phyloP scores from a whole-genome alignment of 169 alveolate species.

The Cryptosporidium sp. region DNA sequence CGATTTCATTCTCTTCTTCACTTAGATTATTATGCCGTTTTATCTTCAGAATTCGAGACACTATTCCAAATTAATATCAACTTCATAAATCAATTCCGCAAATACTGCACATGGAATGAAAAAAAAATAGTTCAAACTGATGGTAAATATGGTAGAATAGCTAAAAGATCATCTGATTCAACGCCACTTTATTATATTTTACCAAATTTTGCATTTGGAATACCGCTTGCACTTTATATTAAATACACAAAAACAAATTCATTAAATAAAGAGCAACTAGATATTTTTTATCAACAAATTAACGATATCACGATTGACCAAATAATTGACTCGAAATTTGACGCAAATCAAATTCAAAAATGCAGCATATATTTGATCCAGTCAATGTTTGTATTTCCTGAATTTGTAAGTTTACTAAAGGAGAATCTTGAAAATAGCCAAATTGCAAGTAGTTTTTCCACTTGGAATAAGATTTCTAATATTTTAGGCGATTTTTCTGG shows the following conservation, averaged over 20 bases:
- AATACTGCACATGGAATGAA: conserved; percentile 42
- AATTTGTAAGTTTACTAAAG: conserved; percentile 11
- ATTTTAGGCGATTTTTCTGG: neutral
- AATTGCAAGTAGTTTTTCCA: neutral
- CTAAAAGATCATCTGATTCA: neutral
- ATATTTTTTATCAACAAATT: neutral
- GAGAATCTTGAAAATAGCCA: neutral
- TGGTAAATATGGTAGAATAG: neutral
- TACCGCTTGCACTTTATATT: conserved; percentile 38
- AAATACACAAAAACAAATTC: conserved; percentile 8
- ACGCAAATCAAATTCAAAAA: neutral
- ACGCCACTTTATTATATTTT: conserved; percentile 40
- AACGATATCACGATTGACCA: conserved; percentile 28
- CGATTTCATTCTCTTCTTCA: conserved; percentile 70
- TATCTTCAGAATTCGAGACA: conserved; percentile 32
- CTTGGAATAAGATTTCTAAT: conserved; percentile 7
- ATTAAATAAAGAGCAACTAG: conserved; percentile 7
- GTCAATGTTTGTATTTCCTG: conserved; percentile 58
- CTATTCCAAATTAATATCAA: conserved; percentile 19
- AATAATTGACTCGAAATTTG: conserved; percentile 11
- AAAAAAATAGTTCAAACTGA: neutral
- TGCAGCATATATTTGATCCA: conserved; percentile 54
- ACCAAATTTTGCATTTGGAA: conserved; percentile 70
- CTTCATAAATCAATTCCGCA: conserved; percentile 14
- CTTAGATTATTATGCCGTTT: conserved; percentile 41